A percentile compares a stretch with the other conserved stretches of the same genome.
phyloP scores from a whole-genome alignment of 176 grass and related monocot genomes.

The Areca catechu region DNA sequence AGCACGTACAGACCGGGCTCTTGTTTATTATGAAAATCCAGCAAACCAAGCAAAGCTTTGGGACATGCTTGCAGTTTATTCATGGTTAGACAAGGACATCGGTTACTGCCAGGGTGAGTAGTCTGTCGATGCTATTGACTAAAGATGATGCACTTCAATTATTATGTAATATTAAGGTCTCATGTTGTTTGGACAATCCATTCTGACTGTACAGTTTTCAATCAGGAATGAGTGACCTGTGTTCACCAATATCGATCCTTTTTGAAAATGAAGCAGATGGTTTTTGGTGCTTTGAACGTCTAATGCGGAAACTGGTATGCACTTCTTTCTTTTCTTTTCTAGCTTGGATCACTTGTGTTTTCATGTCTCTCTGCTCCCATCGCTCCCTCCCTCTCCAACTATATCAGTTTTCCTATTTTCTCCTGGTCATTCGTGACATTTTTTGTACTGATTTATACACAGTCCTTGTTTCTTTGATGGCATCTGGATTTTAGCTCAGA shows the following conservation, averaged over 20 bases:
- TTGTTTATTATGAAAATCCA: conserved; percentile 80
- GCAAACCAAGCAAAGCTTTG: conserved; percentile 68
- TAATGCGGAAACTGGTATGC: conserved; percentile 91
- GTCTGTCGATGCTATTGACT: background rate
- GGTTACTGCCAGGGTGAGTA: conserved; percentile 83
- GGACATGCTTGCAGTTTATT: conserved; percentile 92
- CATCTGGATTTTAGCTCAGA: too few species aligned
- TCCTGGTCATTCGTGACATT: too few species aligned
- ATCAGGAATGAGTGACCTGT: conserved; percentile 98
- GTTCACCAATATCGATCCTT: conserved; percentile 85
- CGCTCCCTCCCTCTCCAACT: too few species aligned
- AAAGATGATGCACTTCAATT: too few species aligned
- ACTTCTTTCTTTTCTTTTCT: conserved; percentile 7
- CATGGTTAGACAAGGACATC: conserved; percentile 90
- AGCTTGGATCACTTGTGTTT: too few species aligned
- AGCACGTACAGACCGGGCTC: conserved; percentile 74
- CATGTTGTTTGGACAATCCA: background rate
- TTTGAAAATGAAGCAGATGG: conserved; percentile 96
- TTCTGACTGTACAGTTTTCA: conserved; percentile 23
- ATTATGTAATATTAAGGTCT: too few species aligned
- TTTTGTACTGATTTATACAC: too few species aligned
- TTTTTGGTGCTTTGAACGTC: conserved; percentile 98
- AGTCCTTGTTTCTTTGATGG: too few species aligned
- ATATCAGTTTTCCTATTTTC: too few species aligned
- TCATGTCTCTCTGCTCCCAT: too few species aligned